These are phyloP conservation scores for Pythium phragmiticola DNA, from an alignment of 352 stramenopile genomes.

Conservation along the genomic window DNA sequence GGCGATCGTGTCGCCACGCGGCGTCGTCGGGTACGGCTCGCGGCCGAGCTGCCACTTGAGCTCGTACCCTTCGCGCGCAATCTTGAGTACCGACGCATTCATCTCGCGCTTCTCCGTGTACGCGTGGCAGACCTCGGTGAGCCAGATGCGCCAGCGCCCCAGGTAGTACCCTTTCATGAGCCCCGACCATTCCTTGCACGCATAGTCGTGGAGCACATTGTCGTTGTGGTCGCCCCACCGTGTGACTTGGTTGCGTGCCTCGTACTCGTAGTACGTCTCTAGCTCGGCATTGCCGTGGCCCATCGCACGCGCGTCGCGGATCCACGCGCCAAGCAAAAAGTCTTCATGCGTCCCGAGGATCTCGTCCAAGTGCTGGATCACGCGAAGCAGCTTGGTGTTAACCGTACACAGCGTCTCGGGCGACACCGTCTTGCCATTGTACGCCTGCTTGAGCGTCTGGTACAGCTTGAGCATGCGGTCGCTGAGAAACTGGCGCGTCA, in stretches of 20 bases:
- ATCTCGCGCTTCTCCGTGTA: slow-evolving; percentile 61
- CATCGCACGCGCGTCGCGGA: slow-evolving; percentile 54
- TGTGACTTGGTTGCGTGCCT: slow-evolving; percentile 81
- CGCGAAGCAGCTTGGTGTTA: slow-evolving; percentile 47
- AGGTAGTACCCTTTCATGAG: slow-evolving; percentile 71
- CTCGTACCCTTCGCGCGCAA: slow-evolving; percentile 60
- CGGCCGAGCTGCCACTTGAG: slow-evolving; percentile 71
- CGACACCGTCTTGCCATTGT: slow-evolving; percentile 30
- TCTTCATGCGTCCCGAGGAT: slow-evolving; percentile 65
- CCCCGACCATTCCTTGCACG: slow-evolving; percentile 72
- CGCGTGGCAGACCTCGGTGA: slow-evolving; percentile 63
- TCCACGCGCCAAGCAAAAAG: slow-evolving; percentile 74
- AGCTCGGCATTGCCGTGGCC: slow-evolving; percentile 30
- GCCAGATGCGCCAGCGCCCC: slow-evolving; percentile 69
- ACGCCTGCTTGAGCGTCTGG: slow-evolving; percentile 52
- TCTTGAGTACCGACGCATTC: slow-evolving; percentile 43
- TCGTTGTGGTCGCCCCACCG: slow-evolving; percentile 79
- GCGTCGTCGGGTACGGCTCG: slow-evolving; percentile 46
- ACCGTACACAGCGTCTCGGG: slow-evolving; percentile 36
- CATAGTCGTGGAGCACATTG: slow-evolving; percentile 73
- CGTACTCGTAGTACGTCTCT: slow-evolving; percentile 72
- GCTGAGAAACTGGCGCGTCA: slow-evolving; percentile 75
- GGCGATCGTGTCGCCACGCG: slow-evolving; percentile 44
- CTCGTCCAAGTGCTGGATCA: slow-evolving; percentile 57
- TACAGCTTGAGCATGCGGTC: slow-evolving; percentile 65